Base-by-base conservation (phyloP, 768 basidiomycete genomes). In the Amanita exitialis region DNA sequence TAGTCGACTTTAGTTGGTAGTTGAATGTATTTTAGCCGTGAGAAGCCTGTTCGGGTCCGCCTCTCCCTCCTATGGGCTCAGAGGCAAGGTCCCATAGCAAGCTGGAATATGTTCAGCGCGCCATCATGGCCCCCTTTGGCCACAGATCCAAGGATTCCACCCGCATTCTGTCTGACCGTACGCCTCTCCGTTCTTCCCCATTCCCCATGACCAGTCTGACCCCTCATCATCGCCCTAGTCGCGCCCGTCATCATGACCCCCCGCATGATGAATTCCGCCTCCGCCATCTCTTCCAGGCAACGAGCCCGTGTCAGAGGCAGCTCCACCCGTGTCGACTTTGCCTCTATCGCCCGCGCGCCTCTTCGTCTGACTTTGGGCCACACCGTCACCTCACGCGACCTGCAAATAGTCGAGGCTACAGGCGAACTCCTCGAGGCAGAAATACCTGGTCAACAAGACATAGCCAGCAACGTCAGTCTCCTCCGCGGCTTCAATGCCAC, bases 401-500 rank as follows among this genome's bases (percentile, higher is more conserved):
- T 91, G 38, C 81, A 88, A 65, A 83, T 91, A 50, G 78, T 84
- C 37, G 90, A 91, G 67, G 87, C 83, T 4, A 82, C 86, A 5
- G 82, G 86, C 21, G 86, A 90, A 62, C 69, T 92, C 8, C 77
- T 92, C 34, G 68, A 72, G 13, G 74, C 72, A 4, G 81, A 86
- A 28, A 77, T 92, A 1, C 89, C 89, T 2, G 87, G 90, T 57
- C 77, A 78, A 13, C 78, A 79, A 12, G 84, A 81, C 35, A 73
- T 84, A 27, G 83, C 84, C 4, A 74, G 77, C 13, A 78, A 80
- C 59, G 82, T 93, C 46, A 90, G 88, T 59, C 73, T 98, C 30
- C 69, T 96, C 37, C 80, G 86, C 41, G 95, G 95, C 0, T 98
- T 97, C 66, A 86, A 90, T 60, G 95, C 95, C 15, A 97, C 95